phyloP scores from a whole-genome alignment of 1,139 yeast genomes.

The Saccharomycopsis hybrid region DNA sequence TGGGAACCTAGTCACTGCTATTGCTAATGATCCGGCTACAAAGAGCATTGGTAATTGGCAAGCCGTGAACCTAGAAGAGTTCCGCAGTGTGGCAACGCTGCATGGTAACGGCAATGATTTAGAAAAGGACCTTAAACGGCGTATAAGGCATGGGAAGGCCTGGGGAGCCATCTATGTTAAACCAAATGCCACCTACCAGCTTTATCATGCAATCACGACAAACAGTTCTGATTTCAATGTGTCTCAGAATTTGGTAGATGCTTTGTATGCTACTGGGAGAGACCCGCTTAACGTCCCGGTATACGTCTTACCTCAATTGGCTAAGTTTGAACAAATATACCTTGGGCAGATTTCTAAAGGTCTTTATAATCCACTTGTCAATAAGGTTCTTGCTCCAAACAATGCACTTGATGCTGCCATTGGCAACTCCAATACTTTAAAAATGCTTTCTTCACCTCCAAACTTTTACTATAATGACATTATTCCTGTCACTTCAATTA shows the following conservation, averaged over 20 bases:
- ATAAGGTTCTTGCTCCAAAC: neutral
- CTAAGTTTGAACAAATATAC: constrained; percentile 30
- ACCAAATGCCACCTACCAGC: constrained; percentile 37
- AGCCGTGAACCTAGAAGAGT: constrained; percentile 29
- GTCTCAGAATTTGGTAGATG: constrained; percentile 29
- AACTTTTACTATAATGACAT: constrained; percentile 28
- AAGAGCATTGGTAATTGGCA: constrained; percentile 37
- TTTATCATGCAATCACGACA: constrained; percentile 32
- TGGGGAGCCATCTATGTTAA: constrained; percentile 49
- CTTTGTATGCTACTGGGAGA: constrained; percentile 47
- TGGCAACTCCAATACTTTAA: neutral
- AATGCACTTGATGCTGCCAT: neutral
- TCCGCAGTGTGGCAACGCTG: constrained; percentile 22
- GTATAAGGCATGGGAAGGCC: constrained; percentile 42
- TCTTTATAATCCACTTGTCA: constrained; percentile 22
- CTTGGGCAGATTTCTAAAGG: constrained; percentile 26
- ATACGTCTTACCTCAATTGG: constrained; percentile 36
- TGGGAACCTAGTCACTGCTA: constrained; percentile 32
- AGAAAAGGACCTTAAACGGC: constrained; percentile 31
- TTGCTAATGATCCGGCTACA: constrained; percentile 26
- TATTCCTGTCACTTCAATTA: constrained; percentile 9
- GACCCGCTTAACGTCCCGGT: constrained; percentile 41
- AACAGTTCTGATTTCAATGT: constrained; percentile 25
- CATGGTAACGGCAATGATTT: constrained; percentile 31
- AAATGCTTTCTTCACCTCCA: constrained; percentile 18